Evolutionary conservation across 768 basidiomycete species (phyloP).

Genomic region (Boletellus emodensis): DNA sequence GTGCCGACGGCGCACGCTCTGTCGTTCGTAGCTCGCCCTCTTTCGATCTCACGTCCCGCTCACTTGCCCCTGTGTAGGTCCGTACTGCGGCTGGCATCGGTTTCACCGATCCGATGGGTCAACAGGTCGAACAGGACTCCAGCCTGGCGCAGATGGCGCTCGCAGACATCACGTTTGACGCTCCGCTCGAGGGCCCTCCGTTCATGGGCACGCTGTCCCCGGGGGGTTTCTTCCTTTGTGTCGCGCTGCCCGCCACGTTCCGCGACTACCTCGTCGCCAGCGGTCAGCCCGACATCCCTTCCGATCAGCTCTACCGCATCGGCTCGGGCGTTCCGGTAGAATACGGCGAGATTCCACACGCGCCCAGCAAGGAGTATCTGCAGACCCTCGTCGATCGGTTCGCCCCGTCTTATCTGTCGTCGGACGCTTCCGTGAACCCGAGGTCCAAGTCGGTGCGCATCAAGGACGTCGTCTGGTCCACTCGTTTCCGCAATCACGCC

Average conservation of each 20-base stretch:
- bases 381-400: slow-evolving; percentile 42
- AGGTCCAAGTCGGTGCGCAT: slow-evolving; percentile 31
- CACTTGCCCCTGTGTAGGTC: slow-evolving; percentile 30
- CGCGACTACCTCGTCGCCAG: slow-evolving; percentile 16
- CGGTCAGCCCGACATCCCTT: slow-evolving; percentile 3
- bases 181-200: background rate
- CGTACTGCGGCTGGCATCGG: slow-evolving; percentile 40
- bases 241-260: slow-evolving; percentile 11
- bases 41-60: background rate
- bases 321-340: slow-evolving; percentile 37
- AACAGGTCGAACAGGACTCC: slow-evolving; percentile 21
- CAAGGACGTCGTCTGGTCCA: slow-evolving; percentile 41
- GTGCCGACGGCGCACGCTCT: slow-evolving; percentile 44
- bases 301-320: slow-evolving; percentile 36
- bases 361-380: slow-evolving; percentile 40
- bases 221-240: slow-evolving; percentile 13
- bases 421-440: slow-evolving; percentile 35
- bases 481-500: slow-evolving; percentile 45
- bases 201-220: slow-evolving; percentile 1
- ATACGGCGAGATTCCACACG: slow-evolving; percentile 35
- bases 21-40: background rate
- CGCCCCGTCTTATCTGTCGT: slow-evolving; percentile 36
- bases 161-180: slow-evolving; percentile 19
- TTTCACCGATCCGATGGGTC: slow-evolving; percentile 43
- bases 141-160: slow-evolving; percentile 31